Base-by-base conservation (phyloP, 257 asterid species). In the Fraxinus pennsylvanica region DNA sequence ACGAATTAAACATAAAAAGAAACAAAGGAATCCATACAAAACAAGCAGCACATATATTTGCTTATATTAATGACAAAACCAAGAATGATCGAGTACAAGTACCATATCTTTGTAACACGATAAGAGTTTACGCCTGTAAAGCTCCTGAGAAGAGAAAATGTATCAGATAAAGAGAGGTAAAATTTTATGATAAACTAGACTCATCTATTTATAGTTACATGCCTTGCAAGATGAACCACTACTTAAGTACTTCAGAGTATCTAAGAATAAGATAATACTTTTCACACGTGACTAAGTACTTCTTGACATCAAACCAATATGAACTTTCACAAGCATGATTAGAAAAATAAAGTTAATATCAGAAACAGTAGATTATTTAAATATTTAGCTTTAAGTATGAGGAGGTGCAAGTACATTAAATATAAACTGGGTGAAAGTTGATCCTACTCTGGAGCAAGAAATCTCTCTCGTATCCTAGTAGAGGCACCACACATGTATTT, bases 71-170 rank as follows among this genome's bases (percentile, higher is more conserved):
- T 67, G 3, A 61, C 68, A 78, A 67, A 69, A 77, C 52, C 41
- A 12, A 35, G 36, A 74, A 10, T 66, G 71, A 30, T 61, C 33
- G 73, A 69, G 66, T 14, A 65, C 65, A 78, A 80, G 8, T 90
- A 92, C 98, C 98, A 91, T 84, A 59, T 84, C 90, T 84, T 76
- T 89, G 87, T 92, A 94, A 61, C 92, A 83, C 77, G 91, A 86
- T 83, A 91, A 65, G 25, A 94, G 85, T 21, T 84, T 82, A 43
- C 83, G 82, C 82, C 79, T 81, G 78, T 79, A 80, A 78, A 81
- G 82, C 93, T 81, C 93, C 95, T 92, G 91, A 71, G 72, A 61
- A 73, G 73, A 81, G 59, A 79, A 72, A 68, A 35, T 19, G 50
- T 45, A 74, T 71, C 72, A 81, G 67, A 5, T 29, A 21, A 35